Evolutionary conservation across 257 asterid species (phyloP).

Genomic region (Capsicum baccatum): DNA sequence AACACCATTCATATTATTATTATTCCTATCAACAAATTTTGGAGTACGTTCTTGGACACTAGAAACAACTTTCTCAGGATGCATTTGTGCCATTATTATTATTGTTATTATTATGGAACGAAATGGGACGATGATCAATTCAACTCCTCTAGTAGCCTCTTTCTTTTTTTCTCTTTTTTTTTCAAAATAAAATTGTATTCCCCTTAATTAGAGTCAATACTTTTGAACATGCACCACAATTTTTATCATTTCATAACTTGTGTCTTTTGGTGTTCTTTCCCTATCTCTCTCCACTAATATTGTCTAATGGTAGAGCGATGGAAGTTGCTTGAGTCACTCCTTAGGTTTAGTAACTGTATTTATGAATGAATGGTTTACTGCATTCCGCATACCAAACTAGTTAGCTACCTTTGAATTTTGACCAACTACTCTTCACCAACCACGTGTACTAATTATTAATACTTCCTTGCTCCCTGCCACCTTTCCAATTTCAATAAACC

Average conservation of each 20-base stretch:
- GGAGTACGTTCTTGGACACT: conserved; percentile 14
- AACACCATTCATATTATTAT: neutral
- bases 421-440: neutral
- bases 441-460: neutral
- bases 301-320: conserved; percentile 29
- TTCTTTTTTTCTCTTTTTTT: neutral
- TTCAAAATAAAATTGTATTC: neutral
- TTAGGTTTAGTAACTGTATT: conserved; percentile 3
- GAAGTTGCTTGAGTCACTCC: conserved; percentile 26
- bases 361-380: neutral
- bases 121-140: conserved; percentile 24
- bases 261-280: neutral
- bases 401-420: neutral
- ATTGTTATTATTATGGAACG: neutral
- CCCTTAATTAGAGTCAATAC: conserved; percentile 3
- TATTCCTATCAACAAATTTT: conserved; percentile 24
- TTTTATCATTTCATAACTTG: conserved; percentile 1
- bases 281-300: conserved; percentile 17
- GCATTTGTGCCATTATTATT: conserved; percentile 57
- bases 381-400: neutral
- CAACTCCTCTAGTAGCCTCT: conserved; percentile 28
- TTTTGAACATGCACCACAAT: conserved; percentile 23
- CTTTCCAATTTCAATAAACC: no score
- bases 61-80: conserved; percentile 29
- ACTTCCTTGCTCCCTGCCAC: no score